Base-by-base conservation (phyloP, 148 eudicot species). In the Vaccinium darrowii region DNA sequence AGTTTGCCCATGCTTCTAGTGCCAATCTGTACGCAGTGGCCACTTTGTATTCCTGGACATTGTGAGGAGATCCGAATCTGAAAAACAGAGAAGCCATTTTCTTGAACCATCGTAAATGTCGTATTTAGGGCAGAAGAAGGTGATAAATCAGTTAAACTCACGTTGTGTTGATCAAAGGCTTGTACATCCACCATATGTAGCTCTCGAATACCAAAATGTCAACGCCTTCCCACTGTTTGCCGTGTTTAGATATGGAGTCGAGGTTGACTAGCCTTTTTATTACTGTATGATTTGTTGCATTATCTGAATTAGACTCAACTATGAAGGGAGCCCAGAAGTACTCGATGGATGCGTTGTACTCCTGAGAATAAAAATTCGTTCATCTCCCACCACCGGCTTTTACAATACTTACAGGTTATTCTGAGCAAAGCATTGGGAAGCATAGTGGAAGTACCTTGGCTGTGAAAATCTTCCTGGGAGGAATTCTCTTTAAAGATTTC, bases 171-270 rank as follows among this genome's bases (percentile, higher is more conserved):
- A 96, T 95, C 3, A 84, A 76, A 4, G 98, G 98, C 83, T 93
- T 91, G 86, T 93, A 90, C 99, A 93, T 96, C 99, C 99, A 96
- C 99, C 99, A 96, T 30, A 96, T 93, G 83, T 96, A 96, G 88
- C 97, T 96, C 84, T 95, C 98, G 80, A 93, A 96, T 8, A 95
- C 94, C 85, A 96, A 85, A 74, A 92, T 79, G 84, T 96, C 93
- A 0, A 90, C 98, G 33, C 96, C 93, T 79, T 93, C 94, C 99
- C 99, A 96, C 60, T 90, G 86, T 82, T 86, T 87, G 79, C 93
- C 90, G 80, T 96, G 99, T 50, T 91, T 90, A 18, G 93, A 90
- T 12, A 96, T 89, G 4, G 90, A 86, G 75, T 95, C 96, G 43
- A 95, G 99, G 88, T 85, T 95, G 52, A 95, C 98, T 57, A 93